Evolutionary conservation across 2,329 filamentous ascomycete species (phyloP).

Genomic region (Fusarium hainanense): DNA sequence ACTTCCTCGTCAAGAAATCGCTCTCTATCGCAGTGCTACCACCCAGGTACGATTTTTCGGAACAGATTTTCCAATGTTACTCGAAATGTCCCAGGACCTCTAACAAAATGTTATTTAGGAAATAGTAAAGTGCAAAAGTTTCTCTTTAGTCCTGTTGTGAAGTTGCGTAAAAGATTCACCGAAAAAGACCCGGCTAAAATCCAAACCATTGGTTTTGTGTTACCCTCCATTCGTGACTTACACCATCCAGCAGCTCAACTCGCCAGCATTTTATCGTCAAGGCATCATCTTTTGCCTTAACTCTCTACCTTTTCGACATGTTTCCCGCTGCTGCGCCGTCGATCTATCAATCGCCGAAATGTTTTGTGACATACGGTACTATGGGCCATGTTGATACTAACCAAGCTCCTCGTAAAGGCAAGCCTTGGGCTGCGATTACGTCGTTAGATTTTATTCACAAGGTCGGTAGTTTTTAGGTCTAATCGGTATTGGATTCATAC

Average conservation of each 20-base stretch:
- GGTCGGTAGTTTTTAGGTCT: constrained; percentile 52
- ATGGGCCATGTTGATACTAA: constrained; percentile 77
- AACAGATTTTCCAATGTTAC: not conserved
- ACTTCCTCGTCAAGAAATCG: not conserved
- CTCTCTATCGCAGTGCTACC: not conserved
- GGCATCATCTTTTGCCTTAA: not conserved
- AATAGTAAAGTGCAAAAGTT: constrained; percentile 59
- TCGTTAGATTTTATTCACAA: constrained; percentile 76
- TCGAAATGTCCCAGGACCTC: not conserved
- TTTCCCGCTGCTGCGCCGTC: constrained; percentile 58
- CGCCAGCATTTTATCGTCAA: not conserved
- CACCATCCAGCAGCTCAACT: not conserved
- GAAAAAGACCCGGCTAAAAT: constrained; percentile 45
- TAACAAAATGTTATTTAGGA: constrained; percentile 4
- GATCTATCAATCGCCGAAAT: constrained; percentile 71
- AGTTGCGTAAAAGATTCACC: constrained; percentile 39
- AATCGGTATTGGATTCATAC: not conserved
- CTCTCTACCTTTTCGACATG: constrained; percentile 51
- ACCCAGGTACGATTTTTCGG: not conserved
- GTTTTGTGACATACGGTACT: constrained; percentile 76
- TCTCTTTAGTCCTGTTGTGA: constrained; percentile 61
- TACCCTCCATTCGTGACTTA: constrained; percentile 17
- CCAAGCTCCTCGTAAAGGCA: constrained; percentile 76
- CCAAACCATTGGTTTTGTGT: constrained; percentile 6
- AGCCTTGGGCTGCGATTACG: constrained; percentile 78